Evolutionary conservation across 2,329 filamentous ascomycete genomes (phyloP), one percentile per base, ranked within the genome.

Genomic region (Trichoderma endophyticum): DNA sequence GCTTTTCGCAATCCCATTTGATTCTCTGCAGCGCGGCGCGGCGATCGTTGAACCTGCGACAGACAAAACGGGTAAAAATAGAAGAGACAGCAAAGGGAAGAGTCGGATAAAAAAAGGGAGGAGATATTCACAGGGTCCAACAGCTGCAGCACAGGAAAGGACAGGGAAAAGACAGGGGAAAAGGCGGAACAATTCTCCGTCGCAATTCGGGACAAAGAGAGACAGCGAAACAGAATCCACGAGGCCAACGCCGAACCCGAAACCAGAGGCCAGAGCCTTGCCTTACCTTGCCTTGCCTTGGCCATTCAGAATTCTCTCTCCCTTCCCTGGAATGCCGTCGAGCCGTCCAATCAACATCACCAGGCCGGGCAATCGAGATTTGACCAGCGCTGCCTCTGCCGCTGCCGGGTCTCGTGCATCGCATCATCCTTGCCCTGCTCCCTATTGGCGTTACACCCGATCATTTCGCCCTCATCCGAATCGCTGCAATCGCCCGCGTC

Each of bases 161-260:
- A 30, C 18, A 59, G 66, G 57, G 39, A 70, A 70, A 39, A 7
- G 36, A 39, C 36, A 39, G 36, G 36, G 15, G 3, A 18, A 39
- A 39, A 62, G 66, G 66, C 57, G 57, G 57, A 70, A 70, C 66
- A 70, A 70, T 70, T 70, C 66, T 70, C 66, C 66, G 66, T 54
- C 66, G 57, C 66, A 51, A 60, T 34, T 15, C 56, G 54, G 65
- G 18, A 36, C 34, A 36, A 36, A 51, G 65, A 8, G 26, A 51
- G n/a, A n/a, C 43, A 18, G 36, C 34, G 51, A 61, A 30, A 39
- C 36, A 18, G 3, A 65, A 32, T 24, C 48, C n/a, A 32, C 48
- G 62, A 34, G 36, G 64, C 34, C 36, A 6, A 39, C 36, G 4
- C 36, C 36, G 36, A 39, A 39, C 36, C 54, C 51, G 62, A 32